Conservation (phyloP, 2,329 filamentous ascomycete genomes). For the Fusarium papillatum region DNA sequence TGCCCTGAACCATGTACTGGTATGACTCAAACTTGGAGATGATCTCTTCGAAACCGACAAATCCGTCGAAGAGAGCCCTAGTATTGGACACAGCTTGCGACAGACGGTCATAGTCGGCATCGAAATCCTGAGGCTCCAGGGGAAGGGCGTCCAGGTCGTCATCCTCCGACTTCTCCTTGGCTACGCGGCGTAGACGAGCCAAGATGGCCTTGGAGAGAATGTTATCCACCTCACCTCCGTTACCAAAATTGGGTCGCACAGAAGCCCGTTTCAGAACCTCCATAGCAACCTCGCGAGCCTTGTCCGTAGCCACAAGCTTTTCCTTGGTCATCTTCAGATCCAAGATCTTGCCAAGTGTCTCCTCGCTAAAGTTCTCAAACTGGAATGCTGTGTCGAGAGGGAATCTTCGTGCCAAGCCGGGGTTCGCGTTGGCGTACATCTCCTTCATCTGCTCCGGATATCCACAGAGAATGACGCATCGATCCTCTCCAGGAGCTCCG, state of each 20-base stretch:
- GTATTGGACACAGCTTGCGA: constrained; percentile 58
- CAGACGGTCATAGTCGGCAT: constrained; percentile 69
- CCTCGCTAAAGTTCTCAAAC: constrained; percentile 77
- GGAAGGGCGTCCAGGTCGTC: constrained; percentile 40
- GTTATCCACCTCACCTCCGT: constrained; percentile 80
- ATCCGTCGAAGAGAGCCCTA: constrained; percentile 67
- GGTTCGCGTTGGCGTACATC: constrained; percentile 82
- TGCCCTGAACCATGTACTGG: constrained; percentile 64
- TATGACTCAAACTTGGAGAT: constrained; percentile 68
- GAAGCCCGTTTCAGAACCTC: constrained; percentile 72
- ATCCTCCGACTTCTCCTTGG: constrained; percentile 35
- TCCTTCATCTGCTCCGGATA: constrained; percentile 78
- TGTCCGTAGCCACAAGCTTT: constrained; percentile 65
- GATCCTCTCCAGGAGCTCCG: constrained; percentile 77
- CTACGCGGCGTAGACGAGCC: constrained; percentile 40
- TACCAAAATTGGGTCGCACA: constrained; percentile 79
- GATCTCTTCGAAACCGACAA: constrained; percentile 70
- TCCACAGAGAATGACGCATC: constrained; percentile 79
- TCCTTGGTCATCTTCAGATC: constrained; percentile 72
- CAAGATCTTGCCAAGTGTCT: constrained; percentile 72
- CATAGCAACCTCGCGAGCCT: constrained; percentile 68
- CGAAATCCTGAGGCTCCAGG: constrained; percentile 62
- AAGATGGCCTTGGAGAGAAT: constrained; percentile 44
- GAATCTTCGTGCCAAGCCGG: constrained; percentile 77
- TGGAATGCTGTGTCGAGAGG: constrained; percentile 73